Percentiles rank a stretch among this genome's conserved stretches.
Evolutionary conservation across 257 asterid genomes (phyloP).

Genomic region (Gardenia jasminoides): DNA sequence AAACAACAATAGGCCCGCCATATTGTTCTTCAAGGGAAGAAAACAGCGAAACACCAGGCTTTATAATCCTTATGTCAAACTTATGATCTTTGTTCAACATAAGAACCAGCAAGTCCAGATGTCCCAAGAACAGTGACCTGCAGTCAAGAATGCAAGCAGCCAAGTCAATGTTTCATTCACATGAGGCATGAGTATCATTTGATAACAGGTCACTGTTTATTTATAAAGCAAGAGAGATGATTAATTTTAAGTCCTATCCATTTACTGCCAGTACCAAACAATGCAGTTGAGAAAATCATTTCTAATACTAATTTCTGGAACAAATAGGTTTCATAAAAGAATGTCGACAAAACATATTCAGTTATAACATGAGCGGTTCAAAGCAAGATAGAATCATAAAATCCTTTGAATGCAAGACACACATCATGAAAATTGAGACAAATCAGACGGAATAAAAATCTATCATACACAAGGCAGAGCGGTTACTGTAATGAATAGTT

Average conservation of each 20-base stretch:
- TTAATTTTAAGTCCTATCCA: not conserved
- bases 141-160: constrained; percentile 19
- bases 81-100: constrained; percentile 88
- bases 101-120: constrained; percentile 95
- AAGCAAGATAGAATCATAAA: not conserved
- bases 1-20: constrained; percentile 6
- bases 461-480: not conserved
- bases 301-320: not conserved
- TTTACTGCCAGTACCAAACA: not conserved
- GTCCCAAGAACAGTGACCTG: constrained; percentile 96
- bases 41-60: constrained; percentile 1
- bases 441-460: not conserved
- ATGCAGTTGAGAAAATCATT: not conserved
- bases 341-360: not conserved
- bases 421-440: not conserved
- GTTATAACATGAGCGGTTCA: not conserved
- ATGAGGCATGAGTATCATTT: not conserved
- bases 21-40: not conserved
- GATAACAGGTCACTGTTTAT: not conserved
- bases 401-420: not conserved
- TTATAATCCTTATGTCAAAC: constrained; percentile 14
- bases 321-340: not conserved
- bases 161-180: not conserved
- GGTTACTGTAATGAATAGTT: not conserved
- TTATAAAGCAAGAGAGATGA: not conserved